Evolutionary conservation across 129 eudicot species (phyloP), one percentile per base, ranked within the genome.

Genomic region (Lactuca saligna): DNA sequence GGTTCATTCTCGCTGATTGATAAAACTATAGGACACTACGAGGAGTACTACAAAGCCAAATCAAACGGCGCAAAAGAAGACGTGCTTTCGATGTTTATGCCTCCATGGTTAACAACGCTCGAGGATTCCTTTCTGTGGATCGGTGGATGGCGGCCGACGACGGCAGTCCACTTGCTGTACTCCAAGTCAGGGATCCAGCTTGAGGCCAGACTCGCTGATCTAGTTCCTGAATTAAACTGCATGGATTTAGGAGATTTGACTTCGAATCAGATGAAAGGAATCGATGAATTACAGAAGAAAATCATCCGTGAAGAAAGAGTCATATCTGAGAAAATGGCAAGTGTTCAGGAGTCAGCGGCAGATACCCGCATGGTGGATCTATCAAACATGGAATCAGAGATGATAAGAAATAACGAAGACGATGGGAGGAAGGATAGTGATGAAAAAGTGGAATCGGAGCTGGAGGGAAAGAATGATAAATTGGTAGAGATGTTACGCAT

Each of bases 11-110:
- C 9, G 5, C 53, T 82, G 13, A 68, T 82, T 3, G 34, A 60
- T 7, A 75, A 75, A 14, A 76, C 82, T 8, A 38, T 81, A 3
- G 16, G 61, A 14, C 89, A 82, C 39, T 88, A 88, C 73, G 87
- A 80, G 76, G 49, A 73, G 0, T 84, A 74, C 70, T 87, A 82
- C 72, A 51, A 61, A 25, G 72, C 33, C 46, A 84, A 82, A 57
- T 74, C 84, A 5, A 20, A 63, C 16, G 66, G 75, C 8, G 84
- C 72, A 8, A 56, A 68, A 25, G 9, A 2, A 10, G 74, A 84
- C 8, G 84, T 82, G 37, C 16, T 82, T 29, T 31, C 64, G 9
- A 54, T 77, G 76, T 66, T 79, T 41, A 0, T 64, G 0, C 79
- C 79, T 0, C 10, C 70, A 3, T 73, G 83, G 75, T 13, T 64